A percentile compares a stretch with the other conserved stretches of the same genome.
phyloP scores from a whole-genome alignment of 495 filamentous ascomycete species.

The Hypoxylon subgilvum region DNA sequence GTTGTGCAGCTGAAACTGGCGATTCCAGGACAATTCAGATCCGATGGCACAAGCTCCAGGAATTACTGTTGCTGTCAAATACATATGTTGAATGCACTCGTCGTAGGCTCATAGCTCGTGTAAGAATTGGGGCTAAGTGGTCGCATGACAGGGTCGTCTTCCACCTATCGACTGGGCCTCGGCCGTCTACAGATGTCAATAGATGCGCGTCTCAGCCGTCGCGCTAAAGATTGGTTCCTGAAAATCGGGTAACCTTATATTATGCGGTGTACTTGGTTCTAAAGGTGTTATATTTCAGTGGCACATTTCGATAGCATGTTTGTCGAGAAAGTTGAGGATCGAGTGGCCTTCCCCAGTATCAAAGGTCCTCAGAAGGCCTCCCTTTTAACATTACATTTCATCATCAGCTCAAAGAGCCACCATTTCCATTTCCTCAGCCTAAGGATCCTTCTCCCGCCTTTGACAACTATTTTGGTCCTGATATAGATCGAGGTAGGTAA shows the following conservation, averaged over 20 bases:
- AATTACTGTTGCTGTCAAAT: conserved; percentile 9
- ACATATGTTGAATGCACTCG: conserved; percentile 13
- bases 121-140: conserved; percentile 25
- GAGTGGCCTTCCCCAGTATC: neutral
- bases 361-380: conserved; percentile 5
- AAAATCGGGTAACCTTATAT: conserved; percentile 29
- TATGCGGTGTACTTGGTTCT: conserved; percentile 9
- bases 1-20: conserved; percentile 23
- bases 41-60: conserved; percentile 4
- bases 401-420: conserved; percentile 19
- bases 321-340: conserved; percentile 10
- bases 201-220: conserved; percentile 27
- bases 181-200: conserved; percentile 12
- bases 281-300: no score
- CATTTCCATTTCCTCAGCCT: conserved; percentile 16
- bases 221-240: conserved; percentile 32
- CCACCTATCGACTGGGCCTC: conserved; percentile 25
- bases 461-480: conserved; percentile 7
- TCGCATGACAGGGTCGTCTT: conserved; percentile 25
- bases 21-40: conserved; percentile 10
- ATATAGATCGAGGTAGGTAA: conserved; percentile 3
- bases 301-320: neutral
- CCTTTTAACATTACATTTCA: conserved; percentile 32
- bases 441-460: conserved; percentile 24
- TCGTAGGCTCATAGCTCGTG: no score